Evolutionary conservation across 331 rosid species (phyloP).

Genomic region (Spiraea crenata): DNA sequence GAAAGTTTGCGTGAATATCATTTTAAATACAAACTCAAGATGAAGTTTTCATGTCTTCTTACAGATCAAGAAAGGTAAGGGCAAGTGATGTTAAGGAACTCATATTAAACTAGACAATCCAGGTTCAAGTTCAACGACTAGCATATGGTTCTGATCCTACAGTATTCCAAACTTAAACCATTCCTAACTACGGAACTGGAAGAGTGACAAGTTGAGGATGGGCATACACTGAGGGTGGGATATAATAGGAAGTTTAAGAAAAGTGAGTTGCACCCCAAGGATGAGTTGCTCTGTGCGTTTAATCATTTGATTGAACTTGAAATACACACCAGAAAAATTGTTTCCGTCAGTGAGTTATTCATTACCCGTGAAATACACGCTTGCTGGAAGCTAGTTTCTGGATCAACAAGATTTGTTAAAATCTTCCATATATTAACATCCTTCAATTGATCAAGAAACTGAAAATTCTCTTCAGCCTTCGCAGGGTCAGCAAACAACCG

Average conservation of each 20-base stretch:
- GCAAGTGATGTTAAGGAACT: background rate
- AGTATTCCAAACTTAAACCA: background rate
- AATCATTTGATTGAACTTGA: background rate
- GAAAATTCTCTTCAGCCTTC: constrained; percentile 88
- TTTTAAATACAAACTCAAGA: constrained; percentile 17
- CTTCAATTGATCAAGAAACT: constrained; percentile 83
- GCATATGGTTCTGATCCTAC: background rate
- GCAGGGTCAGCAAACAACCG: constrained; percentile 75
- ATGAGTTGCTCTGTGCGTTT: too few relatives aligned
- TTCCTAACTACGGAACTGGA: background rate
- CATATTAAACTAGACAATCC: background rate
- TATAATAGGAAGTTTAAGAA: background rate
- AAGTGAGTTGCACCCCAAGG: background rate
- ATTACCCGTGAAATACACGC: constrained; percentile 65
- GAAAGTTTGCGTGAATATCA: constrained; percentile 19
- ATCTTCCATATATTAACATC: constrained; percentile 96
- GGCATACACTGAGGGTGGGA: background rate
- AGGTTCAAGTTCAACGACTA: background rate
- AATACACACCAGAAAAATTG: constrained; percentile 15
- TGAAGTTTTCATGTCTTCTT: constrained; percentile 17
- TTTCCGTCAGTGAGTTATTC: constrained; percentile 14
- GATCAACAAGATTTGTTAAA: constrained; percentile 76
- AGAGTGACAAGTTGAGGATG: background rate
- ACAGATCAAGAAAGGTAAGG: constrained; percentile 6
- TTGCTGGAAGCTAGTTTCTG: constrained; percentile 69